Evolutionary conservation across 306 rosid species (phyloP), one percentile per base, ranked within the genome.

Genomic region (Cyamopsis tetragonoloba): DNA sequence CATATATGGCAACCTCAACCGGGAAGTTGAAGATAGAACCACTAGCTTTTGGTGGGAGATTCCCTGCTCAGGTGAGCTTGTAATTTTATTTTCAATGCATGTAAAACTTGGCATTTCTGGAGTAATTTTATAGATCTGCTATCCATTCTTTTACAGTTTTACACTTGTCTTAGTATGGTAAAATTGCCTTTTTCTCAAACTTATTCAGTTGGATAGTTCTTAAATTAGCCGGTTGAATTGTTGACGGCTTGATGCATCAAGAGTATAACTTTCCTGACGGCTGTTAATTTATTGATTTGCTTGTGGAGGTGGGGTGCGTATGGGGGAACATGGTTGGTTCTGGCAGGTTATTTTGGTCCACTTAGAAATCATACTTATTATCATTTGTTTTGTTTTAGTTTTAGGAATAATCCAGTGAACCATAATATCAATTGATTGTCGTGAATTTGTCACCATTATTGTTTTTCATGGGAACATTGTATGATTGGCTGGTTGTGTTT

Each of bases 51-150:
- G 63, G 86, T 50, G 83, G 84, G 50, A 81, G 78, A 77, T 89
- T 84, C 71, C 96, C 88, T 54, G 90, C 92, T 66, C 96, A 86
- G 96, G 96, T 89, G 73, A 78, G 56, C 28, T 68, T 38, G 22
- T 62, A 28, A 73, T 13, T 42, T 72, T 17, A 19, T 62, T 62
- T 35, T 61, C 7, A 54, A 22, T 43, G 71, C 56, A 17, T 62
- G 3, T 42, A 46, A 11, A 6, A 28, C 41, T 11, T 39, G 44
- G 17, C 31, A 26, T 24, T 17, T 51, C 14, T 14, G 32, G 5
- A 53, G 61, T 51, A 22, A 14, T 34, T 49, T 50, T 50, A 10
- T 6, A 34, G 30, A 4, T 13, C 13, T 34, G 31, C 41, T 43
- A 9, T 43, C 35, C 5, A 19, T 7, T 61, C 23, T 30, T 12